Base-by-base conservation (phyloP, 768 basidiomycete species). In the Hypholoma fasciculare region DNA sequence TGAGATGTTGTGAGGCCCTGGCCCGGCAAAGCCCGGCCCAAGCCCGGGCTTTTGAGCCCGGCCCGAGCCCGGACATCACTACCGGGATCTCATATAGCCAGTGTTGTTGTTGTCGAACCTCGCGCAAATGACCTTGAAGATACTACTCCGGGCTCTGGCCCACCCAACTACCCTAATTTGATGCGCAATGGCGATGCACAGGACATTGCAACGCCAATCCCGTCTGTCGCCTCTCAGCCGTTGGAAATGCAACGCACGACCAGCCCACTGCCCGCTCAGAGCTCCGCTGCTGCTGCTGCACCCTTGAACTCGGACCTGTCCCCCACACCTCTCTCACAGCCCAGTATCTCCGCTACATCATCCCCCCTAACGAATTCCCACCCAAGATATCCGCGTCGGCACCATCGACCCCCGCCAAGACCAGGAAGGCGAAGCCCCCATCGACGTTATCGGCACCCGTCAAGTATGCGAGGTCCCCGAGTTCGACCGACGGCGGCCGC, bases 231-330 rank as follows among this genome's bases (percentile, higher is more conserved):
- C 23, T 68, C 69, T 7, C 71, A 72, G 36, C 77, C 76, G 23
- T 63, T 74, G 49, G 74, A 74, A 14, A 77, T 77, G 77, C 74
- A 76, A 56, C 47, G 47, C 65, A 73, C 76, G 16, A 14, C 42
- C 11, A 13, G 23, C 26, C n/a, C 69, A 49, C 60, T 56, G 56
- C 55, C 64, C 54, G 57, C 60, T 23, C 2, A 23, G 8, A 49
- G 68, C 46, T 27, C 61, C 48, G 50, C 63, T 36, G n/a, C 65
- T 48, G 50, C 63, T 36, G n/a, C 65, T 48, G 48, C 66, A 16
- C 76, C 72, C 27, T 72, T 76, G 14, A 66, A 71, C 40, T 77
- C 79, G 16, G 74, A 67, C 49, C 62, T 67, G 49, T 37, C 50
- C 20, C 38, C 61, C 9, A 26, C 68, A 20, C 65, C 59, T 17